Percentiles rank a stretch among this genome's conserved stretches.
Evolutionary conservation across 352 stramenopile genomes (phyloP).

Genomic region (Phytophthora cryptogea): DNA sequence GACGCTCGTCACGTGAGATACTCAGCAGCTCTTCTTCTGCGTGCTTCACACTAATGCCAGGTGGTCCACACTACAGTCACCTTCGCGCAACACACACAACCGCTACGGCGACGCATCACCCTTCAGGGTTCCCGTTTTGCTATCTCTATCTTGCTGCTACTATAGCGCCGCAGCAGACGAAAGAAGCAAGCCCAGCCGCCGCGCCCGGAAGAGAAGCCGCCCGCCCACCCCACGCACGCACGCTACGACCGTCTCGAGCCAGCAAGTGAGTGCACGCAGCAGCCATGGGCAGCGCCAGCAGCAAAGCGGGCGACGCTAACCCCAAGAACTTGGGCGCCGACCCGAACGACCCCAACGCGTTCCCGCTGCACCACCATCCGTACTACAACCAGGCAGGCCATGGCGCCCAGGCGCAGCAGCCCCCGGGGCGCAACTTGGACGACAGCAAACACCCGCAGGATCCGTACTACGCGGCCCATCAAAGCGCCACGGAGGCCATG

Average conservation of each 20-base stretch:
- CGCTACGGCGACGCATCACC: neutral
- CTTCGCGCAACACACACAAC: too few relatives aligned
- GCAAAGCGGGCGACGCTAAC: slow-evolving; percentile 82
- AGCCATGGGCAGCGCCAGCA: slow-evolving; percentile 81
- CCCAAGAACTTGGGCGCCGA: slow-evolving; percentile 77
- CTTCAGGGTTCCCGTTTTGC: neutral
- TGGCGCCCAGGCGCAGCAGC: slow-evolving; percentile 17
- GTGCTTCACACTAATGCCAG: too few relatives aligned
- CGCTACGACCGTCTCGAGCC: neutral
- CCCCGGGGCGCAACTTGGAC: slow-evolving; percentile 5
- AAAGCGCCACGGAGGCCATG: slow-evolving; percentile 55
- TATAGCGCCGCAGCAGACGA: neutral
- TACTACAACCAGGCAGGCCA: slow-evolving; percentile 50
- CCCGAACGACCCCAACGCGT: slow-evolving; percentile 48
- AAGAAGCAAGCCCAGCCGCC: neutral
- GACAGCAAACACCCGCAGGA: slow-evolving; percentile 18
- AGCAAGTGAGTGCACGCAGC: slow-evolving; percentile 8
- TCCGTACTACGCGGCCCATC: slow-evolving; percentile 18
- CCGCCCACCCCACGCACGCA: neutral
- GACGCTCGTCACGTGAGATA: too few relatives aligned
- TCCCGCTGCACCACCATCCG: slow-evolving; percentile 71
- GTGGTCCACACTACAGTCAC: too few relatives aligned
- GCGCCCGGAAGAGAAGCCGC: neutral
- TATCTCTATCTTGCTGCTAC: neutral
- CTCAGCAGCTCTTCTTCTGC: too few relatives aligned